A percentile compares a stretch with the other conserved stretches of the same genome.
Conservation (phyloP, 306 rosid genomes). For the Castanea crenata region DNA sequence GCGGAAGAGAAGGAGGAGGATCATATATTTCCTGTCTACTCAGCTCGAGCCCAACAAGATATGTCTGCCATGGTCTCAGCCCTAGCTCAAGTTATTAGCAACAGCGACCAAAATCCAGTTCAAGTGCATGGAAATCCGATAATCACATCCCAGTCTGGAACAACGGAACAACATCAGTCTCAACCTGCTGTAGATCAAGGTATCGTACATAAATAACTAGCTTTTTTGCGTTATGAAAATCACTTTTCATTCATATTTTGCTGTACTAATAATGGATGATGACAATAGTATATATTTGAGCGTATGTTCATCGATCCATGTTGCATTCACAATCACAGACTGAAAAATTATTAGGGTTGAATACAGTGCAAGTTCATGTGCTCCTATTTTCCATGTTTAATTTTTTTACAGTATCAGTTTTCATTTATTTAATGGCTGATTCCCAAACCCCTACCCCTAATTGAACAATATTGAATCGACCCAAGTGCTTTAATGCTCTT, state of each 20-base stretch:
- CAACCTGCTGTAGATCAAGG: conserved; percentile 55
- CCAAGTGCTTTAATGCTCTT: not conserved
- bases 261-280: not conserved
- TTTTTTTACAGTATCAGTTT: not conserved
- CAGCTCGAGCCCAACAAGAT: conserved; percentile 70
- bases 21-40: conserved; percentile 59
- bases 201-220: conserved; percentile 6
- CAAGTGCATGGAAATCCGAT: conserved; percentile 25
- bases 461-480: not conserved
- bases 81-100: conserved; percentile 67
- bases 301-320: not conserved
- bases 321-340: not conserved
- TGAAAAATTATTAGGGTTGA: not conserved
- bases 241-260: not conserved
- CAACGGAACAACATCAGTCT: conserved; percentile 23
- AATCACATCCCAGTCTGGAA: not conserved
- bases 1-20: conserved; percentile 52
- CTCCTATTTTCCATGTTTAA: not conserved
- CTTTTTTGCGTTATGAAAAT: not conserved
- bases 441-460: not conserved
- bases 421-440: not conserved
- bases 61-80: conserved; percentile 76
- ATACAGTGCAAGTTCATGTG: not conserved
- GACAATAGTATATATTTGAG: not conserved
- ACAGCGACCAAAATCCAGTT: conserved; percentile 14